Conservation (phyloP, 2,329 filamentous ascomycete species). For the Penicillium vulpinum region DNA sequence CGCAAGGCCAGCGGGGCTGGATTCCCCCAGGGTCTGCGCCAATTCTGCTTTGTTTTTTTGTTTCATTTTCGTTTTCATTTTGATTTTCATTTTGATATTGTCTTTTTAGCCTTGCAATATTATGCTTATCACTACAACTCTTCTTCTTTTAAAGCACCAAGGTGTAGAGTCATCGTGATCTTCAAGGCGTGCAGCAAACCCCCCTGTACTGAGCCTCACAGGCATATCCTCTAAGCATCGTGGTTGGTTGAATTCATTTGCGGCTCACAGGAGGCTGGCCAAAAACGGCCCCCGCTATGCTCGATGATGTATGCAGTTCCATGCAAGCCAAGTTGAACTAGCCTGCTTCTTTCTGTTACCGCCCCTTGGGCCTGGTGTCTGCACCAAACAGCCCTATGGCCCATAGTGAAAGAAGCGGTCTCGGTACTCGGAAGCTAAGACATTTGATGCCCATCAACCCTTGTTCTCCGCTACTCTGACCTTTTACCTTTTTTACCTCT, state of each 20-base stretch:
- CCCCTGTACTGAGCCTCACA: constrained; percentile 12
- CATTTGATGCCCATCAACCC: not conserved
- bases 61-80: not conserved
- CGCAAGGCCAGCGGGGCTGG: constrained; percentile 17
- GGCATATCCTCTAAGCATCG: not conserved
- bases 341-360: constrained; percentile 6
- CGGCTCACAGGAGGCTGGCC: constrained; percentile 2
- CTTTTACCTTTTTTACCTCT: not conserved
- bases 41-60: not conserved
- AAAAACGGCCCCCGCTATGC: not conserved
- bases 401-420: constrained; percentile 9
- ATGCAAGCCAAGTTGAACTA: constrained; percentile 5
- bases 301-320: constrained; percentile 3
- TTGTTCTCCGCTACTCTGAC: not conserved
- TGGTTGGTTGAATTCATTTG: constrained; percentile 5
- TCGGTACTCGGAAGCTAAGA: not conserved
- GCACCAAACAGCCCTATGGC: constrained; percentile 10
- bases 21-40: constrained; percentile 16
- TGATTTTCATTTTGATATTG: not conserved
- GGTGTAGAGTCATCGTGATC: constrained; percentile 9
- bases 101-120: not conserved
- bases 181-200: constrained; percentile 4
- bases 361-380: constrained; percentile 3
- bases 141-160: constrained; percentile 4
- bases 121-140: not conserved